Base-by-base conservation (phyloP, 78 protist genomes). In the Cyanophora paradoxa region DNA sequence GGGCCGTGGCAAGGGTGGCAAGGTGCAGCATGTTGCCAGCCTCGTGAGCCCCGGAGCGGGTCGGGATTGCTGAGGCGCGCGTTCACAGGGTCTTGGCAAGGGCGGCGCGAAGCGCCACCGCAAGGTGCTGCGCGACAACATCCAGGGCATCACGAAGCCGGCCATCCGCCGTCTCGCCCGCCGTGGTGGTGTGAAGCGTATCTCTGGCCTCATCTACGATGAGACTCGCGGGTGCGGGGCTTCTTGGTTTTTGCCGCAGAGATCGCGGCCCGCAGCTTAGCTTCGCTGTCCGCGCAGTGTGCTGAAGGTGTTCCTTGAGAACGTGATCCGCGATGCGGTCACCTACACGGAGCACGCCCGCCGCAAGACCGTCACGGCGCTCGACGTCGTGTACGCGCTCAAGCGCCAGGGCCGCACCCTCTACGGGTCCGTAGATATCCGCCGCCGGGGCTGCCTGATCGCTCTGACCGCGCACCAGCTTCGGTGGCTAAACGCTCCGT, bases 321-420 rank as follows among this genome's bases (percentile, higher is more conserved):
- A 83, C 67, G 91, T 90, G 62, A 81, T 94, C 72, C 91, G 95
- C 59, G 96, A 94, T 71, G 85, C 97, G 3, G 88, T 86, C 52
- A 91, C 95, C 61, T 91, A 91, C 94, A 93, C 97, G 41, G 97
- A 93, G 84, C 95, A 93, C 79, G 95, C 95, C 41, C 77, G 82
- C 56, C 81, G 97, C 75, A 86, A 92, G 82, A 94, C 97, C 39
- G 97, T 94, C 44, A 94, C 97, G 13, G 94, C 97, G 17, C 83
- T 88, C 91, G 97, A 94, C 69, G 95, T 94, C 48, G 96, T 91
- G 67, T 88, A 88, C 66, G 97, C 96, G 0, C 92, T 94, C 84
- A 91, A 91, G 86, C 86, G 93, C 82, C 94, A 91, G 85, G 95
- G 95, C 74, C 82, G 94, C 79, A 91, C 95, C 50, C 88, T 94